phyloP scores from a whole-genome alignment of 805 yeast species.

The Yamadazyma tumulicola region DNA sequence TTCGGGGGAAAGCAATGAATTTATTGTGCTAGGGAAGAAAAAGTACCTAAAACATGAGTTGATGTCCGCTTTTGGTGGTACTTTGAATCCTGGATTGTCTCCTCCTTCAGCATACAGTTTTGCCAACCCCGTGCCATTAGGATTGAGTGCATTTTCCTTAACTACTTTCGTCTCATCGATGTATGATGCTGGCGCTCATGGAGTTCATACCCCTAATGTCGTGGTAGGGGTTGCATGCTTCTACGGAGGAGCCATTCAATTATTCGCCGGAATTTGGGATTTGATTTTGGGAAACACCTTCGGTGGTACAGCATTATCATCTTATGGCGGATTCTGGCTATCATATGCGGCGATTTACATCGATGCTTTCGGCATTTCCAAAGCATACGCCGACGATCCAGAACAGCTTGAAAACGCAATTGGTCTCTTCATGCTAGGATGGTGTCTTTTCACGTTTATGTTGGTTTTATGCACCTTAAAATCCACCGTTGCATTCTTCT shows the following conservation, averaged over 20 bases:
- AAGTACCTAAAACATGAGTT: conserved; percentile 32
- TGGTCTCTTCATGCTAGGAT: conserved; percentile 58
- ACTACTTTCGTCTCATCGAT: conserved; percentile 60
- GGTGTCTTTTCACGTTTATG: conserved; percentile 61
- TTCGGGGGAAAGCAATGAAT: conserved; percentile 32
- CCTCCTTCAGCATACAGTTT: conserved; percentile 50
- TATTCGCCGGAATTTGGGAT: conserved; percentile 67
- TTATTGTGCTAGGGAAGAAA: conserved; percentile 25
- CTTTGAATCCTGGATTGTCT: conserved; percentile 28
- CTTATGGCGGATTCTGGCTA: conserved; percentile 72
- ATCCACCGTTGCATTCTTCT: conserved; percentile 62
- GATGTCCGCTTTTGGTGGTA: conserved; percentile 37
- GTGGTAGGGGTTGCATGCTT: conserved; percentile 57
- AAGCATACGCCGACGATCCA: conserved; percentile 41
- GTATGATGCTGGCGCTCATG: conserved; percentile 53
- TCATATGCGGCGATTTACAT: conserved; percentile 58
- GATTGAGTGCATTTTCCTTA: conserved; percentile 57
- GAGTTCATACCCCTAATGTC: conserved; percentile 47
- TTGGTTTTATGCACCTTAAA: conserved; percentile 53
- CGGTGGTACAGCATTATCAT: conserved; percentile 61
- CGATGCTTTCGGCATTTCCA: conserved; percentile 55
- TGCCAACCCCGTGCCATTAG: conserved; percentile 67
- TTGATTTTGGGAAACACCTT: conserved; percentile 61
- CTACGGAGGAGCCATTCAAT: conserved; percentile 61
- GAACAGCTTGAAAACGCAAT: conserved; percentile 47